Conservation (phyloP, 2,329 filamentous ascomycete genomes). For the Ophiostoma angusticollis region DNA sequence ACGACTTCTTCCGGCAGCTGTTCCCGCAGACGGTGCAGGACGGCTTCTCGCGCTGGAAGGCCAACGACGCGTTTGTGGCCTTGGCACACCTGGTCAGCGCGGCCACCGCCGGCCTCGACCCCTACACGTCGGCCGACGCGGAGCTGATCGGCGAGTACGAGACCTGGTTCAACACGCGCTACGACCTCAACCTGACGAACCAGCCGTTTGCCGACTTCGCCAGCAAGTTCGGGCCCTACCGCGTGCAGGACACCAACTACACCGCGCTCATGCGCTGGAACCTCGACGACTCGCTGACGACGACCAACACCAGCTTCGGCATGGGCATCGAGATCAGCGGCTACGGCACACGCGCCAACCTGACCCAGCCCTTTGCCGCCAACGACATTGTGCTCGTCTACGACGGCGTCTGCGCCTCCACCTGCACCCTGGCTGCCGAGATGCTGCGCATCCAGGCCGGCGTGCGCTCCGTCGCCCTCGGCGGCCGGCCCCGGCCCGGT, state of each 20-base stretch:
- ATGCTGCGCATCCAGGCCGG: slow-evolving; percentile 23
- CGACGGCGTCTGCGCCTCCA: slow-evolving; percentile 21
- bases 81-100: slow-evolving; percentile 31
- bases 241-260: slow-evolving; percentile 38
- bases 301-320: slow-evolving; percentile 24
- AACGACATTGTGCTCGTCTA: slow-evolving; percentile 47
- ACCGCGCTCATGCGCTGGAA: slow-evolving; percentile 40
- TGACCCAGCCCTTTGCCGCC: slow-evolving; percentile 39
- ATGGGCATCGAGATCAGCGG: slow-evolving; percentile 35
- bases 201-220: slow-evolving; percentile 37
- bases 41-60: slow-evolving; percentile 27
- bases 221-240: slow-evolving; percentile 29
- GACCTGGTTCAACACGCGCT: slow-evolving; percentile 33
- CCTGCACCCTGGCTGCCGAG: slow-evolving; percentile 21
- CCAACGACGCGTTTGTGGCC: slow-evolving; percentile 26
- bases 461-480: slow-evolving; percentile 47
- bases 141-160: slow-evolving; percentile 7
- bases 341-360: slow-evolving; percentile 33
- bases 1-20: slow-evolving; percentile 47
- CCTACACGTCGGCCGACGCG: slow-evolving; percentile 28
- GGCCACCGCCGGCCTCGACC: slow-evolving; percentile 30
- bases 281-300: slow-evolving; percentile 28
- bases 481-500: slow-evolving; percentile 40
- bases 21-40: slow-evolving; percentile 28
- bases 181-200: slow-evolving; percentile 34